These are phyloP conservation scores for Thielaviopsis punctulata DNA, from an alignment of 2,329 filamentous ascomycete genomes.

Conservation along the genomic window DNA sequence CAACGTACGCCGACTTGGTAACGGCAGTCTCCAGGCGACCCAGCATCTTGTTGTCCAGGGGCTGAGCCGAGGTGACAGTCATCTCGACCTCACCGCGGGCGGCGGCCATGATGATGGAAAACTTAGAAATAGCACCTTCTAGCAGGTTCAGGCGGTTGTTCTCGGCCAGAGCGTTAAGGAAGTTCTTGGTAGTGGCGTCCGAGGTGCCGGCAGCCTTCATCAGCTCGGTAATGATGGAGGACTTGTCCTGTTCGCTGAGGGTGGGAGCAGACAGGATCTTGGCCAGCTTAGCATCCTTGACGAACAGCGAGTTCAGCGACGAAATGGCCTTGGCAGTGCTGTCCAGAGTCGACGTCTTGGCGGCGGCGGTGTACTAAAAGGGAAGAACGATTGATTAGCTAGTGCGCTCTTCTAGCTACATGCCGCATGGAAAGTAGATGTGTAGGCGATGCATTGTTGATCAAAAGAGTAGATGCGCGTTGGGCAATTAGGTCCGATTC, in stretches of 20 bases:
- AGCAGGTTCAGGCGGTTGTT: slow-evolving; percentile 88
- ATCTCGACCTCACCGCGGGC: slow-evolving; percentile 86
- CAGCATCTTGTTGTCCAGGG: slow-evolving; percentile 76
- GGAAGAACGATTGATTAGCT: slow-evolving; percentile 11
- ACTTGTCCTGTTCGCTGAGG: slow-evolving; percentile 64
- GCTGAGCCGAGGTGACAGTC: slow-evolving; percentile 74
- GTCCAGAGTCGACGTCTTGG: slow-evolving; percentile 76
- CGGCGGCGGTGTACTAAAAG: slow-evolving; percentile 81
- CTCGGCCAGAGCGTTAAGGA: slow-evolving; percentile 75
- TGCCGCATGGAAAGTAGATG: not conserved
- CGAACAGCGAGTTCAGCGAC: slow-evolving; percentile 52
- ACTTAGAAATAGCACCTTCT: slow-evolving; percentile 73
- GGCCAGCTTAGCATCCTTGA: slow-evolving; percentile 68
- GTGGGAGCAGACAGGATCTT: slow-evolving; percentile 65
- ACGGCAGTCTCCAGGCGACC: slow-evolving; percentile 73
- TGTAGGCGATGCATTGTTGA: not conserved
- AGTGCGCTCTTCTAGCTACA: not conserved
- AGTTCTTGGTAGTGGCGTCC: slow-evolving; percentile 83
- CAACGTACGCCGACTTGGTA: slow-evolving; percentile 74
- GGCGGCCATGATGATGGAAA: slow-evolving; percentile 70
- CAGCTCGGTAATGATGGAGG: slow-evolving; percentile 70
- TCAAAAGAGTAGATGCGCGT: not conserved
- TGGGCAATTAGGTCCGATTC: not conserved
- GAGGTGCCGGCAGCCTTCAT: slow-evolving; percentile 60
- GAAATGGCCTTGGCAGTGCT: slow-evolving; percentile 64